These are phyloP conservation scores for Chytriomyces sp. DNA, from an alignment of 192 early-diverging fungal species.

Conservation along the genomic window DNA sequence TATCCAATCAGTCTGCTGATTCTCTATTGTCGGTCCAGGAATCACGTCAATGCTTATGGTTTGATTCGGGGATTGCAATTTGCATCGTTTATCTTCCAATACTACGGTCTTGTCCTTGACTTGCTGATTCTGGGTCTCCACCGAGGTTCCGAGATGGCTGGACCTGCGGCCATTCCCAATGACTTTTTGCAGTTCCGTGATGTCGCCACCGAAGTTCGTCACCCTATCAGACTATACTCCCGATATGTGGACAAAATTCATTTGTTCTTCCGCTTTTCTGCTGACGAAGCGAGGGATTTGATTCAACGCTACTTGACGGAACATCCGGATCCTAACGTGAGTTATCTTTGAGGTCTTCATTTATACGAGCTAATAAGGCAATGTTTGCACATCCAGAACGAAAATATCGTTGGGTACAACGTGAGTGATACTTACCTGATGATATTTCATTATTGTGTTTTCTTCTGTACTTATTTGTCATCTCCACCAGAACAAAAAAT, in stretches of 20 bases:
- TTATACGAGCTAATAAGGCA: slow-evolving; percentile 1
- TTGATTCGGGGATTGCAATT: slow-evolving; percentile 98
- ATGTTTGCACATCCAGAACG: slow-evolving; percentile 57
- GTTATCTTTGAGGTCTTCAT: neutral
- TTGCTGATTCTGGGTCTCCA: slow-evolving; percentile 91
- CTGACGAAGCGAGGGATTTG: slow-evolving; percentile 91
- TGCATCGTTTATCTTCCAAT: slow-evolving; percentile 97
- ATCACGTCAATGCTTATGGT: slow-evolving; percentile 96
- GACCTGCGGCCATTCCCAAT: slow-evolving; percentile 88
- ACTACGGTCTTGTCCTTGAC: slow-evolving; percentile 97
- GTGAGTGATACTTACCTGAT: slow-evolving; percentile 12
- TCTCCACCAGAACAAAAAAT: slow-evolving; percentile 78
- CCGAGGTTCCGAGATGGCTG: slow-evolving; percentile 96
- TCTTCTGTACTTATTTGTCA: neutral
- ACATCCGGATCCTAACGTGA: slow-evolving; percentile 92
- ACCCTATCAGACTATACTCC: slow-evolving; percentile 95
- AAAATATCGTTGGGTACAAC: slow-evolving; percentile 98
- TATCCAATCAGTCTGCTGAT: neutral
- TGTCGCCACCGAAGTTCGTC: slow-evolving; percentile 86
- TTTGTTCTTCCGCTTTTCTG: slow-evolving; percentile 92
- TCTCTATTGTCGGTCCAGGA: slow-evolving; percentile 38
- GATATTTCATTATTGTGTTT: slow-evolving; percentile 6
- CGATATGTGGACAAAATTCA: slow-evolving; percentile 93
- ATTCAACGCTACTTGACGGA: slow-evolving; percentile 97
- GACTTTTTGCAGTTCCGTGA: slow-evolving; percentile 97